Evolutionary conservation across 345 rosid species (phyloP).

Genomic region (Eucalyptus polyanthemos): DNA sequence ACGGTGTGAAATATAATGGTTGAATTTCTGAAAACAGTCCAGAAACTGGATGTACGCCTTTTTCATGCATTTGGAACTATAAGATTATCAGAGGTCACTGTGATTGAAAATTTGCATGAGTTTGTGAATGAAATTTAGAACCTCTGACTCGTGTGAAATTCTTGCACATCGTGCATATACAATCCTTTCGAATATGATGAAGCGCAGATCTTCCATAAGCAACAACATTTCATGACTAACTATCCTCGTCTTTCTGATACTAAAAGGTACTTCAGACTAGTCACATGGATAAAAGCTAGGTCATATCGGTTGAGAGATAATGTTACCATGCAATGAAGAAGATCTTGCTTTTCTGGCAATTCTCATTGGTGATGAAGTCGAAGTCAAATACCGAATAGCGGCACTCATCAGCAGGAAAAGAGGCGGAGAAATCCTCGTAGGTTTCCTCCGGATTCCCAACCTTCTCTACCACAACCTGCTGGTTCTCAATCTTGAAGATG

Average conservation of each 20-base stretch:
- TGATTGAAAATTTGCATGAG: background rate
- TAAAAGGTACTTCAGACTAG: background rate
- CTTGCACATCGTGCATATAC: no score
- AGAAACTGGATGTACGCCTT: background rate
- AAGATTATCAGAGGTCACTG: background rate
- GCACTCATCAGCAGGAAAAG: slow-evolving; percentile 79
- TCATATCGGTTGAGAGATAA: background rate
- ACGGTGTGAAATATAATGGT: background rate
- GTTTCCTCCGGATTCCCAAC: slow-evolving; percentile 56
- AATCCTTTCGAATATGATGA: background rate
- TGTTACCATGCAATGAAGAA: slow-evolving; percentile 92
- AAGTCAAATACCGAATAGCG: slow-evolving; percentile 92
- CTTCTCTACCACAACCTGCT: slow-evolving; percentile 80
- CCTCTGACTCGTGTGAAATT: background rate
- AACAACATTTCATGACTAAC: background rate
- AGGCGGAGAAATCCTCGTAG: slow-evolving; percentile 62
- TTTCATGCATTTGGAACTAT: background rate
- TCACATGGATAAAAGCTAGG: background rate
- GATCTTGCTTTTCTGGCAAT: slow-evolving; percentile 98
- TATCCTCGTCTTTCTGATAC: background rate
- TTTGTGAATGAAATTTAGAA: background rate
- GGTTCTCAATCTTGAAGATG: slow-evolving; percentile 69
- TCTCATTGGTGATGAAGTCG: slow-evolving; percentile 72
- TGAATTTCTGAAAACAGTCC: background rate
- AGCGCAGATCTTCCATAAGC: background rate